Conservation (phyloP, 768 basidiomycete species). For the Pulveroboletus frians region DNA sequence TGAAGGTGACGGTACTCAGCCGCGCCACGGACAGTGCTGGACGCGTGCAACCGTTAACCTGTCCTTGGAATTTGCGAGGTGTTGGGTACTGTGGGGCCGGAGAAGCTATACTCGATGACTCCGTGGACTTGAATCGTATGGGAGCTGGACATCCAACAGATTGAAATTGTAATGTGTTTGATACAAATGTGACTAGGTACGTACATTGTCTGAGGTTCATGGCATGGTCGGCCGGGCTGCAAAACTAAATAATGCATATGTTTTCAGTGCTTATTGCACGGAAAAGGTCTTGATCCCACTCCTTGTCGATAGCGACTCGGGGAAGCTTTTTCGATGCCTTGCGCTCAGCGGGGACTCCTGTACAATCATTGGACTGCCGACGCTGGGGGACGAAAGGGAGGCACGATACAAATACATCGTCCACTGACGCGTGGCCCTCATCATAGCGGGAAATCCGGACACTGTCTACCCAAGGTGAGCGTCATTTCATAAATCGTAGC, state of each 20-base stretch:
- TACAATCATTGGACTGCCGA: slow-evolving; percentile 14
- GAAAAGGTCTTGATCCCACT: neutral
- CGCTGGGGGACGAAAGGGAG: slow-evolving; percentile 24
- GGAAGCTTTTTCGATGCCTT: slow-evolving; percentile 17
- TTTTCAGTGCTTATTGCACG: no score
- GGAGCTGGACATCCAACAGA: no score
- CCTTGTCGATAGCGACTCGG: no score
- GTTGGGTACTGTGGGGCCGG: slow-evolving; percentile 42
- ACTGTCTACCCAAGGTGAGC: slow-evolving; percentile 6
- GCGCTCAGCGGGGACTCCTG: slow-evolving; percentile 25
- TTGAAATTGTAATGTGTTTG: no score
- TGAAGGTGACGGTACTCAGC: slow-evolving; percentile 31
- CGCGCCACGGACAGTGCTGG: slow-evolving; percentile 51
- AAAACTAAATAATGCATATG: neutral
- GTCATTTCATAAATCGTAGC: slow-evolving; percentile 19
- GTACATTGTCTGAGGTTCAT: neutral
- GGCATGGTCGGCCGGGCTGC: neutral
- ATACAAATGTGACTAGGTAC: no score
- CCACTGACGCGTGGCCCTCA: slow-evolving; percentile 13
- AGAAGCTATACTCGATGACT: slow-evolving; percentile 7
- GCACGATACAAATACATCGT: neutral
- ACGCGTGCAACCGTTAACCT: slow-evolving; percentile 43
- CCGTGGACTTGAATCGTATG: neutral
- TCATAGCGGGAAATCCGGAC: slow-evolving; percentile 10
- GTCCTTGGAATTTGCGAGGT: slow-evolving; percentile 63